phyloP scores from a whole-genome alignment of 2,329 filamentous ascomycete genomes.

The Tolypocladium album region DNA sequence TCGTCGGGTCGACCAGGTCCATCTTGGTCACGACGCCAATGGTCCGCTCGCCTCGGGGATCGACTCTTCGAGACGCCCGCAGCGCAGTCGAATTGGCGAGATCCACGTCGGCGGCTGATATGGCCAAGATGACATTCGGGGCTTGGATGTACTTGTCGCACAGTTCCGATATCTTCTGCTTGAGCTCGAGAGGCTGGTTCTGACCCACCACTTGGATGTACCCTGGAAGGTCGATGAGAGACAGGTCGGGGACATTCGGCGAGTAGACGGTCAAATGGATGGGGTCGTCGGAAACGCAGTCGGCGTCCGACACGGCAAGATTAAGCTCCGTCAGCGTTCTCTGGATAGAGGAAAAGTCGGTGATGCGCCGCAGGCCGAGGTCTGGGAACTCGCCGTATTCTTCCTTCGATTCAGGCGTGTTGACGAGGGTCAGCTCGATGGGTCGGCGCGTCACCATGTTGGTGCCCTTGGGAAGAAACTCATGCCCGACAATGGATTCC shows the following conservation, averaged over 20 bases:
- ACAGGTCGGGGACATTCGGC: conserved; percentile 88
- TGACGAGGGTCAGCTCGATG: conserved; percentile 92
- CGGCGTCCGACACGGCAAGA: conserved; percentile 75
- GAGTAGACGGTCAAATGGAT: conserved; percentile 95
- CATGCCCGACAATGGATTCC: conserved; percentile 93
- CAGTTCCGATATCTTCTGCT: conserved; percentile 89
- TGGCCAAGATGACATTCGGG: conserved; percentile 92
- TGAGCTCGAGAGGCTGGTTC: conserved; percentile 82
- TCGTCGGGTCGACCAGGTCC: conserved; percentile 81
- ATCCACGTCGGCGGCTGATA: conserved; percentile 95
- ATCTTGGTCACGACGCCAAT: conserved; percentile 99
- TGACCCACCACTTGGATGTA: conserved; percentile 94
- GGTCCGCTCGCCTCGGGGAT: conserved; percentile 87
- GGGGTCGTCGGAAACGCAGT: conserved; percentile 93
- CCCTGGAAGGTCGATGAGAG: conserved; percentile 88
- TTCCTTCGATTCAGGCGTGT: conserved; percentile 74
- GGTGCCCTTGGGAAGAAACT: conserved; percentile 93
- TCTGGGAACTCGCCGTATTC: conserved; percentile 97
- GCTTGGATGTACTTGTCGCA: conserved; percentile 98
- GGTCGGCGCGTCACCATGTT: conserved; percentile 97
- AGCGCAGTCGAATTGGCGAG: conserved; percentile 91
- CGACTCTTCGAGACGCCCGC: conserved; percentile 79
- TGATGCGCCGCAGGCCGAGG: conserved; percentile 77
- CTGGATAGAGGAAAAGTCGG: conserved; percentile 86
- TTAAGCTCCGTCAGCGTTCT: conserved; percentile 92